Base-by-base conservation (phyloP, 768 basidiomycete genomes). In the Leucocoprinus sp. region DNA sequence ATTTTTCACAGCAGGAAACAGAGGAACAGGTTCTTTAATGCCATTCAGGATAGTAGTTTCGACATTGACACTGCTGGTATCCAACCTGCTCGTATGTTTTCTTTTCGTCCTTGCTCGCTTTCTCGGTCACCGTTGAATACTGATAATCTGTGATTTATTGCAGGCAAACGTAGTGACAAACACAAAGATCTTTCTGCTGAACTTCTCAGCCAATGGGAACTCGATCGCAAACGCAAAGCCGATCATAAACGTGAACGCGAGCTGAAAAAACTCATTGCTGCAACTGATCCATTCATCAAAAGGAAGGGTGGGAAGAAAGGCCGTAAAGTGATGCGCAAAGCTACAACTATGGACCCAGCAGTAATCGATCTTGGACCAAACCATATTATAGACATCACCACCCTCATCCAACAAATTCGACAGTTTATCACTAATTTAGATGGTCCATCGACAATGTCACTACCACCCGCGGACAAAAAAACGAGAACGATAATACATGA, bases 201-300 rank as follows among this genome's bases (percentile, higher is more conserved):
- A 5, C 69, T 96, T 6, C 71, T 68, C 42, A 74, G 64, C 0
- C 81, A 79, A 48, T 96, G 91, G 91, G 75, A 78, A 36, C 74
- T 74, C 37, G 93, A 97, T 57, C 87, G 91, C 1, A 64, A 69
- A 42, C 84, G 81, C 66, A 98, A 96, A 59, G 89, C 89, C 0
- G 79, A 81, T 46, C 60, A 67, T 56, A 95, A 90, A 59, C 72
- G 67, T 2, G 68, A 72, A 12, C 80, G 90, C 0, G 72, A 68
- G 1, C 61, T 73, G 2, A 78, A 72, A 12, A 75, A 75, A 8
- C 64, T 82, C 2, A 67, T 74, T 14, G 65, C 65, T 0, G 78
- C 78, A 9, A 68, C 80, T 1, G 85, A 92, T 54, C 82, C 83
- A 0, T 60, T 80, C n/a, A 53, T 70, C 5, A 52, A 52, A n/a